phyloP scores from a whole-genome alignment of 169 alveolate species.

The Neospora caninum region DNA sequence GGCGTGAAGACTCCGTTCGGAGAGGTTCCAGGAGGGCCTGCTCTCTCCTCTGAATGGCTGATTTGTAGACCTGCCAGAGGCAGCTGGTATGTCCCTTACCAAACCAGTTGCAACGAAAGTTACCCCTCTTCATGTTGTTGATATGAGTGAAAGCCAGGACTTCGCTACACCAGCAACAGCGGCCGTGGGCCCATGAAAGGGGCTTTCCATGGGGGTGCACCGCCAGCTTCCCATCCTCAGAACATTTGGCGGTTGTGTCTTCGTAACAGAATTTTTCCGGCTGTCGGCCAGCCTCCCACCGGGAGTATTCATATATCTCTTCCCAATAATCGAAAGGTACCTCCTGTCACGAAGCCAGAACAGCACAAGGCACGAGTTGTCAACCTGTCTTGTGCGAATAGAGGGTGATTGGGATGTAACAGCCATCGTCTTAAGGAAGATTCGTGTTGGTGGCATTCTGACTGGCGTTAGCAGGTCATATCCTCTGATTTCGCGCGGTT shows the following conservation, averaged over 20 bases:
- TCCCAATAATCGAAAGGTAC: constrained; percentile 31
- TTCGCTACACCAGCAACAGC: constrained; percentile 45
- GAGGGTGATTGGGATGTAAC: neutral
- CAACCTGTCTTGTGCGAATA: neutral
- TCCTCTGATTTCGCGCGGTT: too few species aligned
- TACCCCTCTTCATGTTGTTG: constrained; percentile 23
- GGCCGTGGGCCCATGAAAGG: constrained; percentile 39
- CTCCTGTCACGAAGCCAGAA: neutral
- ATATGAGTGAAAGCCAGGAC: constrained; percentile 35
- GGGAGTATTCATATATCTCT: constrained; percentile 29
- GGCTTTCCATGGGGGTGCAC: constrained; percentile 2
- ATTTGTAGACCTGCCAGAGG: too few species aligned
- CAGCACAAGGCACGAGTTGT: neutral
- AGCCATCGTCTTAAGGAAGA: too few species aligned
- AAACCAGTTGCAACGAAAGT: constrained; percentile 41
- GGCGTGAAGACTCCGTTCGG: neutral
- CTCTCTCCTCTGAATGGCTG: too few species aligned
- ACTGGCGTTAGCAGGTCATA: too few species aligned
- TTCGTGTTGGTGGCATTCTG: too few species aligned
- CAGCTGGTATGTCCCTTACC: neutral
- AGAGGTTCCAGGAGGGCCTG: too few species aligned
- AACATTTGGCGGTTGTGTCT: constrained; percentile 1
- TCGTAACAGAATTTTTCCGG: constrained; percentile 37
- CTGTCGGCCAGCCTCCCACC: constrained; percentile 36
- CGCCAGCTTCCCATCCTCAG: constrained; percentile 35